Evolutionary conservation across 805 yeast species (phyloP), one percentile per base, ranked within the genome.

Genomic region (Teunomyces lycoperdinae): DNA sequence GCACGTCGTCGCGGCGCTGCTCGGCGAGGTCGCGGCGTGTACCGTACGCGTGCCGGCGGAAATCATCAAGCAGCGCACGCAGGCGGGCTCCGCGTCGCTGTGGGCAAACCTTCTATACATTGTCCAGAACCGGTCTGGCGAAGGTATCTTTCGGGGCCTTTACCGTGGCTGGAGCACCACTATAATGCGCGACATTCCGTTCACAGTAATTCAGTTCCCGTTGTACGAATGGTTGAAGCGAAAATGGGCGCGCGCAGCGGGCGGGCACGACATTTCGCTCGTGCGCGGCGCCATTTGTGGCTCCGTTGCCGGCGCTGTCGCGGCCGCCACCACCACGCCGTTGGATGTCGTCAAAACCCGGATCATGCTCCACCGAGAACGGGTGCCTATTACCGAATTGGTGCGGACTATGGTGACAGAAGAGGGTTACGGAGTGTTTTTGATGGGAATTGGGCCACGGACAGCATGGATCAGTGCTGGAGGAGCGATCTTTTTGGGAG

Each of bases 381-480:
- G 80, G 39, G 65, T 81, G 0, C 66, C 84, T 0, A 67, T 83
- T 0, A 36, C 65, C 4, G 55, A 63, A 9, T 64, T 90, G 49
- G 80, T 85, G 2, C 67, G 61, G 30, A 73, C 70, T 9, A 76
- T 91, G 43, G 65, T 76, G n/a, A 62, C 60, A 16, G 90, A 87
- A 47, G 97, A 90, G 62, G 97, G 97, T 0, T 68, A 73, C 35
- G 55, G 62, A 6, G 89, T 86, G 0, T 89, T 94, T 55, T 79
- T 81, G 62, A 79, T 79, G 43, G 99, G 99, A 10, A 77, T 92
- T 26, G 97, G 96, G 0, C 98, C 99, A 4, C 78, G 99, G 64
- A 91, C 97, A 0, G 76, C 87, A 81, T 94, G 99, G 99, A 92
- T 94, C 48, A 85, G 96, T 69, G 94, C 96, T 4, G 99, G 99